Percentiles rank a stretch among this genome's conserved stretches.
These are phyloP conservation scores for Leishmania lainsoni DNA, from an alignment of 208 protist species.

Conservation along the genomic window DNA sequence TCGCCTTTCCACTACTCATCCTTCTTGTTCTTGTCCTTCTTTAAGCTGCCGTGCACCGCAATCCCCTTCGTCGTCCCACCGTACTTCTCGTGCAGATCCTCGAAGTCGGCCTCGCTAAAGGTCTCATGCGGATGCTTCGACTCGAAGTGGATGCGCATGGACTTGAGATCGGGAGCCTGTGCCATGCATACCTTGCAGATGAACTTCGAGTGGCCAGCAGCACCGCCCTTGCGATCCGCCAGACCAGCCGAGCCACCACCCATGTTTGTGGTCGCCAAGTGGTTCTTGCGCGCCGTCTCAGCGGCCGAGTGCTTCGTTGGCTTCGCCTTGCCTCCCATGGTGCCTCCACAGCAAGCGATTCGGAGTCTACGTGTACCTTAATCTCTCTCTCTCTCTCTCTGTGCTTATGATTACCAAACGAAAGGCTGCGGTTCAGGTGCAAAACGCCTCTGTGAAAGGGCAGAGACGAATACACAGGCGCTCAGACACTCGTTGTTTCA, in stretches of 20 bases:
- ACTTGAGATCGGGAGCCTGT: slow-evolving; percentile 67
- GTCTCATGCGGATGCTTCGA: slow-evolving; percentile 51
- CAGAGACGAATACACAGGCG: neutral
- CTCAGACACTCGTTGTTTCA: neutral
- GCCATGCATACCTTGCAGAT: slow-evolving; percentile 70
- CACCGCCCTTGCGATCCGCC: slow-evolving; percentile 65
- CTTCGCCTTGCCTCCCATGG: slow-evolving; percentile 82
- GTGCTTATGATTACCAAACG: neutral
- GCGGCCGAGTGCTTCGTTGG: slow-evolving; percentile 77
- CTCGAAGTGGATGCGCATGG: slow-evolving; percentile 70
- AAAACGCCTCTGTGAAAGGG: neutral
- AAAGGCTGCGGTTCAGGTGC: neutral
- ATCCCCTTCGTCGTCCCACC: slow-evolving; percentile 76
- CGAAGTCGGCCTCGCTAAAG: slow-evolving; percentile 62
- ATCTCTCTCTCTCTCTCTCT: neutral
- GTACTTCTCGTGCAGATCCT: slow-evolving; percentile 64
- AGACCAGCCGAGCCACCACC: slow-evolving; percentile 62
- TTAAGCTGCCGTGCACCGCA: slow-evolving; percentile 65
- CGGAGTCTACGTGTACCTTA: neutral
- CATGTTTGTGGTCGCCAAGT: slow-evolving; percentile 72
- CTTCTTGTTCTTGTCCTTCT: slow-evolving; percentile 50
- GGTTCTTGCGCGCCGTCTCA: slow-evolving; percentile 70
- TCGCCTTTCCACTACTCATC: slow-evolving; percentile 3
- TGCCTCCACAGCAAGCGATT: neutral
- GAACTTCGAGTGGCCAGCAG: slow-evolving; percentile 56